Evolutionary conservation across 1,284 basidiomycete genomes (phyloP).

Genomic region (Mycena citricolor): DNA sequence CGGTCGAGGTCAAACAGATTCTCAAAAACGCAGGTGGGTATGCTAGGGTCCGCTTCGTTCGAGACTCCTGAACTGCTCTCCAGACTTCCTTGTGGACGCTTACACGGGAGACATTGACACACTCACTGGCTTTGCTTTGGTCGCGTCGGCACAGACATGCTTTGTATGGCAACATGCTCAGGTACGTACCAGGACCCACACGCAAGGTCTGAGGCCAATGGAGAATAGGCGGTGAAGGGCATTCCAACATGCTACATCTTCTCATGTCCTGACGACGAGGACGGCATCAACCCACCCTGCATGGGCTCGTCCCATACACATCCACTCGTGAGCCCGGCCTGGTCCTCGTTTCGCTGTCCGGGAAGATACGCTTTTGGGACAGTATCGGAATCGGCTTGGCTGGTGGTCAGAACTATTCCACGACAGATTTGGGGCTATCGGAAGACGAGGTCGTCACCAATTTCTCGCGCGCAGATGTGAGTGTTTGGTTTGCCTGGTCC

Average conservation of each 20-base stretch:
- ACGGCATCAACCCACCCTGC: constrained; percentile 50
- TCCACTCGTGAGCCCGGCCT: constrained; percentile 75
- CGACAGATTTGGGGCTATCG: constrained; percentile 50
- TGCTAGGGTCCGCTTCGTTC: not conserved
- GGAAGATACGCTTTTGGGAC: constrained; percentile 75
- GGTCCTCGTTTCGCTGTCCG: constrained; percentile 63
- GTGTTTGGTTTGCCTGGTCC: constrained; percentile 26
- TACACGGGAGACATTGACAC: constrained; percentile 73
- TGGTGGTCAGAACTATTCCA: constrained; percentile 69
- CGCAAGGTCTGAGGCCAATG: not conserved
- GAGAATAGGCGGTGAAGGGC: constrained; percentile 52
- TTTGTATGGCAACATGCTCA: constrained; percentile 82
- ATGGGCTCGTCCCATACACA: constrained; percentile 69
- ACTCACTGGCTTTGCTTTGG: constrained; percentile 68
- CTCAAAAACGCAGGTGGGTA: constrained; percentile 63
- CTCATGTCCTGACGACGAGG: constrained; percentile 55
- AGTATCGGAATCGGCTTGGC: constrained; percentile 78
- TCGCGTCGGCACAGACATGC: constrained; percentile 69
- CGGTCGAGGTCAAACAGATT: constrained; percentile 71
- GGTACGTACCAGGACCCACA: constrained; percentile 34
- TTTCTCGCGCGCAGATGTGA: constrained; percentile 62
- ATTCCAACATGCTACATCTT: constrained; percentile 83
- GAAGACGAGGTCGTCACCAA: constrained; percentile 63
- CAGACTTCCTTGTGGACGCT: constrained; percentile 67
- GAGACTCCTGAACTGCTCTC: constrained; percentile 14